Evolutionary conservation across 148 eudicot genomes (phyloP), one percentile per base, ranked within the genome.

Genomic region (Gaultheria prostrata): DNA sequence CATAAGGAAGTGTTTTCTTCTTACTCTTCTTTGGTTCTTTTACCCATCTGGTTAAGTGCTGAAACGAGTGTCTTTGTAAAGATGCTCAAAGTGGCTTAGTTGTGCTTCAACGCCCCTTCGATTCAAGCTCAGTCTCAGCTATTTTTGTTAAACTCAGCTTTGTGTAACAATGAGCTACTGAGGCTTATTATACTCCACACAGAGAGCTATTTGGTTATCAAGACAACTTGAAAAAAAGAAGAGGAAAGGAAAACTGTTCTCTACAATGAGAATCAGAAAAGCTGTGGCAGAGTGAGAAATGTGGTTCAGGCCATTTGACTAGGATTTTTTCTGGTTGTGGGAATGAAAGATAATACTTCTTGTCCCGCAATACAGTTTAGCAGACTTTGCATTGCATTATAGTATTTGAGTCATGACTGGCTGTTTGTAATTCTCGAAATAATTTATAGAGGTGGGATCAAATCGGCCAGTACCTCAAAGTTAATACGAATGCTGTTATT

Each of bases 301-400:
- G 20, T 3, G 14, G 10, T 76, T 46, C 79, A 76, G 49, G 57
- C 21, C 49, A 30, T 6, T 49, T 76, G 57, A 13, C 57, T 0
- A 11, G 18, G 21, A 48, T 76, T 76, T 35, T 74, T 74, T 76
- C 32, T 76, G 50, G 46, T 48, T 76, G 51, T 76, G 57, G 56
- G 10, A 76, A 24, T 76, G 21, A 35, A 30, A 76, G 57, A 76
- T 10, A 76, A 50, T 46, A 28, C 79, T 24, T 76, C 1, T 11
- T n/a, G 8, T 50, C 14, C 56, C 56, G n/a, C 53, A 12, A 24
- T 48, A 14, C 9, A 15, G 79, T 6, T 24, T 21, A 13, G 59
- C 79, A 26, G 79, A 76, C 1, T 49, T 76, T 30, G 79, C 17
- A 26, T 49, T 76, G 57, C 79, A 49, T 26, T 26, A n/a, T 26